Base-by-base conservation (phyloP, 768 basidiomycete species). In the Tulasnella sp. region DNA sequence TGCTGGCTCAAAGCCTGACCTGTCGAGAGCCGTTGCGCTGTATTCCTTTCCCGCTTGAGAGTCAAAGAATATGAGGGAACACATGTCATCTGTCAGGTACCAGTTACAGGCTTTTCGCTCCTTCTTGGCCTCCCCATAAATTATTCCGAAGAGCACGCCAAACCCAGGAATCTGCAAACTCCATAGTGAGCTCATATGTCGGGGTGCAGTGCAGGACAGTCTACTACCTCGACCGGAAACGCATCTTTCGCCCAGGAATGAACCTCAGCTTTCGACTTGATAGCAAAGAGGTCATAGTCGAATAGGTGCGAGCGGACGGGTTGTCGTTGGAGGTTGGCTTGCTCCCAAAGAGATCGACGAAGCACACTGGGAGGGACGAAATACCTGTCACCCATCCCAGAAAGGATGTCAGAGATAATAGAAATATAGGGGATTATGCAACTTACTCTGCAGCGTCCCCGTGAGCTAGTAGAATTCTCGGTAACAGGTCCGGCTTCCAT, bases 221-320 rank as follows among this genome's bases (percentile, higher is more conserved):
- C 44, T 44, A 44, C 16, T 42, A 7, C 22, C 24, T 74, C 73
- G 11, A 74, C 42, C 11, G 28, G 42, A 8, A 74, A 12, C 40
- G 24, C 24, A 37, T 44, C 73, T 22, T 37, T 22, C 6, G 72
- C 73, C 73, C 73, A 74, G 22, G 73, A 24, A 3, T 40, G 22
- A 37, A 74, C 73, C 37, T n/a, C 73, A 22, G n/a, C 73, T 37
- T 74, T 74, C 11, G 73, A 40, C 73, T 74, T 74, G 37, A 74
- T 74, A 37, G 37, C 73, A 37, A 74, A 74, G 1, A 31, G 2
- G 34, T 74, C 73, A 41, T 40, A 74, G 73, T 74, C 73, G 16
- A 74, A 74, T 2, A 74, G 2, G 18, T 74, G 73, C 9, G 6
- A 24, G 24, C 73, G 24, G 34, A 74, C 40, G 22, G 73, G 28